These are phyloP conservation scores for Backusella psychrophila DNA, from an alignment of 192 early-diverging fungal genomes.

Conservation along the genomic window DNA sequence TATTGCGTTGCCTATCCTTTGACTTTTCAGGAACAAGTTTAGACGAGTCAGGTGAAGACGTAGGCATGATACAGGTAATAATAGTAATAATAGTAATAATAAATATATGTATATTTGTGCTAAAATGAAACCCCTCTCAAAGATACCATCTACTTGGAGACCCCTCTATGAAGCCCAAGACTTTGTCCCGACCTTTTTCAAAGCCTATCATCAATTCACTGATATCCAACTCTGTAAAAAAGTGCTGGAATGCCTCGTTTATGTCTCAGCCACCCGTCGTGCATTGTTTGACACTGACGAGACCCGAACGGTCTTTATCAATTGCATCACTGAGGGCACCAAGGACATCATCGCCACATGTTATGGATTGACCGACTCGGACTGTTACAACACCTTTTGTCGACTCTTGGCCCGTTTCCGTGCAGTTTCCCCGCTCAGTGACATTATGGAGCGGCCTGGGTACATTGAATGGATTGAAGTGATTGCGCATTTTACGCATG, in stretches of 20 bases:
- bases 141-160: constrained; percentile 77
- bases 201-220: constrained; percentile 57
- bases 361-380: constrained; percentile 64
- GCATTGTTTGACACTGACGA: constrained; percentile 78
- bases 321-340: constrained; percentile 65
- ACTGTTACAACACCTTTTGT: constrained; percentile 84
- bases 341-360: constrained; percentile 60
- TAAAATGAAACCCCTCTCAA: not conserved
- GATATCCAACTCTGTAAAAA: constrained; percentile 55
- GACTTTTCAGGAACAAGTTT: constrained; percentile 78
- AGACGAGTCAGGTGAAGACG: constrained; percentile 78
- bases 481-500: constrained; percentile 59
- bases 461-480: constrained; percentile 67
- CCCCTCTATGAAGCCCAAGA: constrained; percentile 62
- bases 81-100: too few species aligned
- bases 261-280: constrained; percentile 75
- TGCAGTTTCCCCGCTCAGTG: constrained; percentile 76
- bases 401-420: constrained; percentile 79
- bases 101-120: too few species aligned
- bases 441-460: constrained; percentile 68
- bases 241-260: constrained; percentile 77
- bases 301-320: constrained; percentile 63
- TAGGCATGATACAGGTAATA: constrained; percentile 59
- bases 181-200: constrained; percentile 73
- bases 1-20: constrained; percentile 68